A percentile compares a stretch with the other conserved stretches of the same genome.
phyloP scores from a whole-genome alignment of 345 rosid genomes.

The Mercurialis annua region DNA sequence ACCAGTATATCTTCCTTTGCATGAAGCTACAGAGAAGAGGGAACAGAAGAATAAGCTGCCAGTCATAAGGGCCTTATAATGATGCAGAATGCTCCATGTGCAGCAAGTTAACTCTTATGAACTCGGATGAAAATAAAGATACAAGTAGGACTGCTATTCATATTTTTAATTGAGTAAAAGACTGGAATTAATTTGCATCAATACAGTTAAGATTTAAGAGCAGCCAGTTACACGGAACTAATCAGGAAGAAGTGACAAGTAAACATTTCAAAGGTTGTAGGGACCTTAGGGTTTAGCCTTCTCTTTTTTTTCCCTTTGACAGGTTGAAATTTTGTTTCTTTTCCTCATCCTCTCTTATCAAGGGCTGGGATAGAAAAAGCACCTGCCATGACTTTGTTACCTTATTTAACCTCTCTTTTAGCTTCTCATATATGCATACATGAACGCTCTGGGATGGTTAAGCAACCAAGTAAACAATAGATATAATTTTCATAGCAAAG shows the following conservation, averaged over 20 bases:
- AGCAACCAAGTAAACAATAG: neutral
- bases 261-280: neutral
- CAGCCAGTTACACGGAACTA: neutral
- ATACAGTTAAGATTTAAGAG: neutral
- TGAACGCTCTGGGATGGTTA: neutral
- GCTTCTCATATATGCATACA: neutral
- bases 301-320: neutral
- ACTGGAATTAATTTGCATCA: neutral
- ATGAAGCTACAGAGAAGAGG: conserved; percentile 43
- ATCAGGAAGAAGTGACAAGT: neutral
- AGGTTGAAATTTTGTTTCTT: neutral
- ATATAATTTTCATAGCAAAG: neutral
- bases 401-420: neutral
- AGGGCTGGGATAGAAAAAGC: neutral
- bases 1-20: conserved; percentile 52
- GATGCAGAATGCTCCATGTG: neutral
- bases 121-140: too few species aligned
- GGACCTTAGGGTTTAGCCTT: neutral
- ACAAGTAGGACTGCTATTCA: neutral
- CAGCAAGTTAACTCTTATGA: too few species aligned
- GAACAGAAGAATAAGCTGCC: neutral
- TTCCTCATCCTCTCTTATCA: neutral
- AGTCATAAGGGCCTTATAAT: neutral
- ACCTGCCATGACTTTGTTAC: neutral
- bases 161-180: neutral